A percentile compares a stretch with the other conserved stretches of the same genome.
Conservation (phyloP, 306 rosid species). For the Ormosia semicastrata region DNA sequence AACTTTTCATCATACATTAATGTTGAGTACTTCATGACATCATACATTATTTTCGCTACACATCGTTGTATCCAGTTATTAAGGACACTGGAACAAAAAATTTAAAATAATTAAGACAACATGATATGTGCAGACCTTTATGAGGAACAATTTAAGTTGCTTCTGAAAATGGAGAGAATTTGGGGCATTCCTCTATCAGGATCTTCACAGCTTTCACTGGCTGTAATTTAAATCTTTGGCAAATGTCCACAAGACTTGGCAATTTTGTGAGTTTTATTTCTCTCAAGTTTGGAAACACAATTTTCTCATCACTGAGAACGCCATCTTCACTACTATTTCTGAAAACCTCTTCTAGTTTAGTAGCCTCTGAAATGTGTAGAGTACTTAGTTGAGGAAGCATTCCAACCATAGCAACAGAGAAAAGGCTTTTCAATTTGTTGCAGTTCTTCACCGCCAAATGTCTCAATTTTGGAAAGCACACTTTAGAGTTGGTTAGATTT, state of each 20-base stretch:
- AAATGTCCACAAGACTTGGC: neutral
- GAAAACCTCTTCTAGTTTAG: slow-evolving; percentile 3
- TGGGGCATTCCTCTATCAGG: neutral
- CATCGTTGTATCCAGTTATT: neutral
- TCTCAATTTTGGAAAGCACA: slow-evolving; percentile 11
- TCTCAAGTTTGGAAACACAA: slow-evolving; percentile 6
- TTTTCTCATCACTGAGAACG: neutral
- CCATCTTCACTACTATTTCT: neutral
- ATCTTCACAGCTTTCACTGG: neutral
- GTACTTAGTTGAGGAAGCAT: slow-evolving; percentile 8
- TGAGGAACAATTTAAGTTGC: neutral
- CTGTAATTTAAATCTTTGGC: slow-evolving; percentile 2
- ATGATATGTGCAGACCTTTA: neutral
- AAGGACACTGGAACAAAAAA: neutral
- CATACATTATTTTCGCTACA: neutral
- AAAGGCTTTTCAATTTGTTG: slow-evolving; percentile 14
- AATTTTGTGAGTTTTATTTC: neutral
- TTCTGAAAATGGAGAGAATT: neutral
- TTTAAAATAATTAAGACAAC: neutral
- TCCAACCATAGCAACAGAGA: slow-evolving; percentile 6
- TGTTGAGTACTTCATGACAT: no score
- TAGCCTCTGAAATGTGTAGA: neutral
- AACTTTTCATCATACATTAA: no score
- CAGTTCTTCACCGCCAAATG: neutral
- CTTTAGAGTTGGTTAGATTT: neutral